phyloP scores from a whole-genome alignment of 495 filamentous ascomycete species.

The Penicillium dipodomyicola region DNA sequence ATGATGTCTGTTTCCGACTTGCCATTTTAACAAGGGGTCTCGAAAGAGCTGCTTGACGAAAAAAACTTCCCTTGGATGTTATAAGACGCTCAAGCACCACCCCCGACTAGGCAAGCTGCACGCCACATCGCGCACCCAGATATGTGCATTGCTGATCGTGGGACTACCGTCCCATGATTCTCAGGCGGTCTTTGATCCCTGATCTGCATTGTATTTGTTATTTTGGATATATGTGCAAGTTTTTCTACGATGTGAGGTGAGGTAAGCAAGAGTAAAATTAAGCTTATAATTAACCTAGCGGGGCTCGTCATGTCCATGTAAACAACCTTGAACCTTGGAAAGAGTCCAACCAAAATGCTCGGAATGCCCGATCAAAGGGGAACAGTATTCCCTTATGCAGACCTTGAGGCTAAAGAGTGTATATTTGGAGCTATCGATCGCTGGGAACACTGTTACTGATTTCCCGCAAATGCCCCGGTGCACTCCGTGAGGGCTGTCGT shows the following conservation, averaged over 20 bases:
- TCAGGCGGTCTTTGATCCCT: no score
- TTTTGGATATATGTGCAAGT: neutral
- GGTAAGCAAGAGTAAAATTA: no score
- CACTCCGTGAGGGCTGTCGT: neutral
- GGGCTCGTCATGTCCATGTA: no score
- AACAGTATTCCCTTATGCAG: neutral
- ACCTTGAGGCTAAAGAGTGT: neutral
- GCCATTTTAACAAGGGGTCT: no score
- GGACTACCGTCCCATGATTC: neutral
- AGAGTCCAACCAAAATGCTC: neutral
- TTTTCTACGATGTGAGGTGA: no score
- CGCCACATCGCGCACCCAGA: neutral
- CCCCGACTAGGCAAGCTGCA: neutral
- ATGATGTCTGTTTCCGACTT: no score
- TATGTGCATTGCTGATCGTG: neutral
- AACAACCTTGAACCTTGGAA: no score
- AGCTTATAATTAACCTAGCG: no score
- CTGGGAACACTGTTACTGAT: neutral
- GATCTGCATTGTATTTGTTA: neutral
- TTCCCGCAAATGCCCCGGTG: neutral
- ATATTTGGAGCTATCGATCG: neutral
- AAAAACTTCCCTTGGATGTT: neutral
- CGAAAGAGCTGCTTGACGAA: neutral
- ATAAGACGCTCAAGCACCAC: neutral
- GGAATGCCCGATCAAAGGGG: no score